A percentile compares a stretch with the other conserved stretches of the same genome.
Conservation (phyloP, 495 filamentous ascomycete genomes). For the Aspergillus haitiensis region DNA sequence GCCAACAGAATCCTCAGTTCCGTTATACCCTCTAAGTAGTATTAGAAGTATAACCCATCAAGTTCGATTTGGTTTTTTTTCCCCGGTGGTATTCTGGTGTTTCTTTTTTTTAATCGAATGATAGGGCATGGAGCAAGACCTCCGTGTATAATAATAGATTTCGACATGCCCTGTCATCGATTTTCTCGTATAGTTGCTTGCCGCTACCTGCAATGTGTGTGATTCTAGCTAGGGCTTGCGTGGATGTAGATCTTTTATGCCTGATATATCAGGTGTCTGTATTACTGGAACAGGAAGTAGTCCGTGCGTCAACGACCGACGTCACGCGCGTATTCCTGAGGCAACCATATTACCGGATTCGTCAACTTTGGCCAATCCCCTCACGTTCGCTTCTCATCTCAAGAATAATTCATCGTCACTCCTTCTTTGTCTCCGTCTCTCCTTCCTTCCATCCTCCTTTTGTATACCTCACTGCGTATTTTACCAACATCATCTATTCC, state of each 20-base stretch:
- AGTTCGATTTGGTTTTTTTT: not conserved
- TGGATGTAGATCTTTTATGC: not conserved
- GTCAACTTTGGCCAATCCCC: slow-evolving; percentile 1
- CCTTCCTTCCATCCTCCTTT: slow-evolving; percentile 6
- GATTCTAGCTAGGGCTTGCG: not conserved
- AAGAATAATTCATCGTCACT: not conserved
- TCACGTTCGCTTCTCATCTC: slow-evolving; percentile 1
- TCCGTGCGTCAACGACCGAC: not conserved
- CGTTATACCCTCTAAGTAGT: slow-evolving; percentile 34
- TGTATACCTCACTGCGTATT: not conserved
- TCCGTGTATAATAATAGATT: too few species aligned
- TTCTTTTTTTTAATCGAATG: not conserved
- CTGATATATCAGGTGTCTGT: not conserved
- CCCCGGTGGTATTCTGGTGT: not conserved
- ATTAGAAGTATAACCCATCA: not conserved
- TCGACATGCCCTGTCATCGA: too few species aligned
- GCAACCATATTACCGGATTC: not conserved
- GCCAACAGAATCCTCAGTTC: slow-evolving; percentile 42
- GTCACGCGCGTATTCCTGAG: slow-evolving; percentile 7
- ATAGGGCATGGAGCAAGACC: not conserved
- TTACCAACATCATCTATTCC: not conserved
- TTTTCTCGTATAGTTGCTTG: too few species aligned
- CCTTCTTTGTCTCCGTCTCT: slow-evolving; percentile 6
- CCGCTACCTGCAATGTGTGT: too few species aligned
- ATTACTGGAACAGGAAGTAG: not conserved